Evolutionary conservation across 176 grass and related monocot species (phyloP).

Genomic region (Rhynchospora pubera): DNA sequence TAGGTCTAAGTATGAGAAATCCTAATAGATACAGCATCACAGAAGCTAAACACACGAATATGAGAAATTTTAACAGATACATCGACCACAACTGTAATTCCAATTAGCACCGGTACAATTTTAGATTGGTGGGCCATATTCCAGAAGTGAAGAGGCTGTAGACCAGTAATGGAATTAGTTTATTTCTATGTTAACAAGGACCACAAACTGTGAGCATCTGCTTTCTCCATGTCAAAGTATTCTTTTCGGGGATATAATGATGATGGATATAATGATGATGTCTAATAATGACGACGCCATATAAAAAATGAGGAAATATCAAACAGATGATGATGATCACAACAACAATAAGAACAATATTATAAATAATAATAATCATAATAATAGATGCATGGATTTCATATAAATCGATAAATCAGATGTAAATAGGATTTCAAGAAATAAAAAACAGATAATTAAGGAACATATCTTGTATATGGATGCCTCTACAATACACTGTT

Average conservation of each 20-base stretch:
- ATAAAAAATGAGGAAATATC: background rate
- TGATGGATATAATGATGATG: no score
- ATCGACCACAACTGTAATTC: background rate
- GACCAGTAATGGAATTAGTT: background rate
- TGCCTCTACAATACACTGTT: background rate
- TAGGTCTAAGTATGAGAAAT: background rate
- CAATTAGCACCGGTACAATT: background rate
- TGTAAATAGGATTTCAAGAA: background rate
- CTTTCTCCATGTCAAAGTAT: background rate
- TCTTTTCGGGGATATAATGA: background rate
- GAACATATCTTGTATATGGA: background rate
- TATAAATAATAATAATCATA: background rate
- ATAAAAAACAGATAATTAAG: background rate
- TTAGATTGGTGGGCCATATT: background rate
- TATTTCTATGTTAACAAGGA: background rate
- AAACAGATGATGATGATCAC: background rate
- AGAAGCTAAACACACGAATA: background rate
- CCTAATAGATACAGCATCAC: background rate
- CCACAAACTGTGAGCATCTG: constrained; percentile 5
- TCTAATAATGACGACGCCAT: background rate
- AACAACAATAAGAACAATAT: no score
- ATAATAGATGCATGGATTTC: background rate
- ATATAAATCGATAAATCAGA: background rate
- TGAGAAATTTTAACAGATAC: background rate
- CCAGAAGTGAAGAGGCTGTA: background rate